Conservation (phyloP, 495 filamentous ascomycete genomes). For the Hyaloscypha bicolor region DNA sequence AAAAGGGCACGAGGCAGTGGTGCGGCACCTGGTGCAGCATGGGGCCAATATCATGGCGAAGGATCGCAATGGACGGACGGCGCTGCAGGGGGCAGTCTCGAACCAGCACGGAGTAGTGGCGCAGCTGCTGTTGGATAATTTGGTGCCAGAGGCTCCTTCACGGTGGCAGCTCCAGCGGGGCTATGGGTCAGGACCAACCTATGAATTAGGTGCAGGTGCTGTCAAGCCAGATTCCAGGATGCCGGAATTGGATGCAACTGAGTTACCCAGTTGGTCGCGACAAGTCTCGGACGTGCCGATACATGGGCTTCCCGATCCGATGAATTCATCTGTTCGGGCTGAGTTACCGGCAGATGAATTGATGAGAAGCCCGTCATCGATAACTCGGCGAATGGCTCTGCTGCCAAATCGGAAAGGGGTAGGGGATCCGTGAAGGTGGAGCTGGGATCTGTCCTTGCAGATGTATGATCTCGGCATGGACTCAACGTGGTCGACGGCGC, state of each 20-base stretch:
- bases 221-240: constrained; percentile 10
- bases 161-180: constrained; percentile 12
- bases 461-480: no score
- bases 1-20: constrained; percentile 5
- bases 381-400: constrained; percentile 10
- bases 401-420: constrained; percentile 6
- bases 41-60: constrained; percentile 1
- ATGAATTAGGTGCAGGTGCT: constrained; percentile 13
- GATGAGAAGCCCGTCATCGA: neutral
- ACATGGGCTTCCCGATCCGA: neutral
- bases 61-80: constrained; percentile 8
- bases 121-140: constrained; percentile 18
- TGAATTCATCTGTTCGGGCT: neutral
- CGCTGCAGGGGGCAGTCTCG: constrained; percentile 15
- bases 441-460: neutral
- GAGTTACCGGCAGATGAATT: constrained; percentile 11
- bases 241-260: constrained; percentile 18
- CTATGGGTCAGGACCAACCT: constrained; percentile 16
- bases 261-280: constrained; percentile 1
- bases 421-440: constrained; percentile 3
- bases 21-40: constrained; percentile 3
- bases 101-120: constrained; percentile 19
- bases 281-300: constrained; percentile 10
- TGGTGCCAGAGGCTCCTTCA: constrained; percentile 13
- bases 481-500: no score